Evolutionary conservation across 2,329 filamentous ascomycete genomes (phyloP), one percentile per base, ranked within the genome.

Genomic region (Delphinella strobiligena): DNA sequence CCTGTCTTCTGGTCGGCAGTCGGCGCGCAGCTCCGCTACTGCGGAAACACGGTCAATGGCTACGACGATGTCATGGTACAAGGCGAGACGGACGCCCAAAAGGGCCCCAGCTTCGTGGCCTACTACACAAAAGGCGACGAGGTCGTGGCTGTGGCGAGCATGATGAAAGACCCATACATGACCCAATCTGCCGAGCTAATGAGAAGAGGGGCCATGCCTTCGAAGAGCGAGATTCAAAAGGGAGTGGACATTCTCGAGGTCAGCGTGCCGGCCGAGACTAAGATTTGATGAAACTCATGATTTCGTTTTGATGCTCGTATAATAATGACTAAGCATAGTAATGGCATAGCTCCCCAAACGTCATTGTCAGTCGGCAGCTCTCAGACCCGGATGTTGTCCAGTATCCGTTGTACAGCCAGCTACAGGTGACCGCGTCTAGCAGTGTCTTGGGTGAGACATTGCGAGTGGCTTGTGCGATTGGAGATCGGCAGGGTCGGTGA

Each of bases 1-100:
- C 91, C 91, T 1, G 75, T 98, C 37, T 98, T 98, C 68, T 98
- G 91, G 91, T 94, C 86, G 1, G 91, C 91, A 0, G 66, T 98
- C 4, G 86, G 88, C 4, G 74, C 78, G 4, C 91, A 98, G 63
- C 62, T 98, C 52, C 76, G 91, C 34, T 98, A 98, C 68, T 94
- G 87, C 55, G 91, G 91, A 10, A 91, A 89, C 64, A 86, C 88
- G 0, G 63, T 69, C 0, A 74, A 75, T 39, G 89, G 89, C 1
- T 96, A 76, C 66, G 91, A 98, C 55, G 87, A 93, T 51, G 55
- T 95, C 4, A 71, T 96, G 1, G 51, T 98, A 9, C 74, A 82
- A 37, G 89, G 89, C 10, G 74, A 83, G 49, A 75, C 80, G 0
- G 79, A 78, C 3, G 76, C 58, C 4, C 64, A 66, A 42, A 55